Evolutionary conservation across 805 yeast species (phyloP), one percentile per base, ranked within the genome.

Genomic region (Scheffersomyces amazonensis): DNA sequence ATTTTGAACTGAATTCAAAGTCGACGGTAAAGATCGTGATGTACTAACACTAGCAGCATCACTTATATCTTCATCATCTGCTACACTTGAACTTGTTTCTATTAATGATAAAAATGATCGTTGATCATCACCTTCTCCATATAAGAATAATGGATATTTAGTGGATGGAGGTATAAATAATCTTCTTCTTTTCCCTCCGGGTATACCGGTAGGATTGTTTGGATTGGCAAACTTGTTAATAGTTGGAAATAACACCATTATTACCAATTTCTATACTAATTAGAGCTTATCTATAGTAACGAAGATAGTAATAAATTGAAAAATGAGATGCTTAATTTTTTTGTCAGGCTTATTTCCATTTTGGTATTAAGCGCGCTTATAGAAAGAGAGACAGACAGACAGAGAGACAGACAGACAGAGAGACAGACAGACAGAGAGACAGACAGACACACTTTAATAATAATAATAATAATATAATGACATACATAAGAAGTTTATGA

Each of bases 81-180:
- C 47, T 19, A 54, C 61, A 16, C 40, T 42, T 15, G 68, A 61
- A 4, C 66, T 60, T 13, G 58, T 54, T 40, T 66, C 71, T 21
- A 64, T 63, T 15, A 60, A 47, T 12, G 72, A 66, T n/a, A 69
- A 47, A 41, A 69, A 69, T 6, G 72, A 65, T 22, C 74, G 48
- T 47, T 66, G 72, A 49, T 69, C 73, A 20, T 66, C 71, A 2
- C 69, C 73, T 3, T 54, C 65, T 5, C 75, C 75, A 45, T 67
- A 68, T 36, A 55, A 54, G 47, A 69, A 69, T 19, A 69, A 47
- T 4, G 74, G 75, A 34, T 50, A 52, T 31, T 68, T 62, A 5
- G 75, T 69, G 5, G 71, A 64, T 1, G 74, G 75, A 3, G 75
- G 75, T 15, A 69, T 66, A 48, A 55, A 69, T 16, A 69, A 51